Evolutionary conservation across 345 rosid genomes (phyloP).

Genomic region (Cardiospermum halicacabum): DNA sequence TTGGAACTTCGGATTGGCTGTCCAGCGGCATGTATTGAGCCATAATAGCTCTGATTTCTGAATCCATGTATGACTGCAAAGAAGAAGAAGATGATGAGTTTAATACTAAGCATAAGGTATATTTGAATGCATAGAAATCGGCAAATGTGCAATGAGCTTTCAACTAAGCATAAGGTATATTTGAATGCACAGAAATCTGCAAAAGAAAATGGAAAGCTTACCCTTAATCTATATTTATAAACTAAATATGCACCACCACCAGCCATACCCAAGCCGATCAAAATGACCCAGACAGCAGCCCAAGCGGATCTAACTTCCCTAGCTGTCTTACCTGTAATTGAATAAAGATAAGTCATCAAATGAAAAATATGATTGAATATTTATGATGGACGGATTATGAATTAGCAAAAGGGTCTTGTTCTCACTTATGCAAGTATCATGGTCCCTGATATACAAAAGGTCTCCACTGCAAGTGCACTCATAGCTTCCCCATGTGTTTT

Average conservation of each 20-base stretch:
- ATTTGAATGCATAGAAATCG: no score
- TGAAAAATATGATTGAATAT: not conserved
- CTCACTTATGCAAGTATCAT: slow-evolving; percentile 95
- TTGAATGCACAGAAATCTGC: no score
- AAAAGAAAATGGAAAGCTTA: slow-evolving; percentile 28
- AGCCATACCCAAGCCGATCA: slow-evolving; percentile 74
- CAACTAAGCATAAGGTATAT: no score
- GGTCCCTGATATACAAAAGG: slow-evolving; percentile 87
- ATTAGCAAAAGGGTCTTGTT: slow-evolving; percentile 7
- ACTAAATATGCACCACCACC: slow-evolving; percentile 82
- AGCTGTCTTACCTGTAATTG: slow-evolving; percentile 60
- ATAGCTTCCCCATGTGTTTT: slow-evolving; percentile 89
- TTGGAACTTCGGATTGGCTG: slow-evolving; percentile 69
- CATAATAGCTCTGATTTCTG: slow-evolving; percentile 96
- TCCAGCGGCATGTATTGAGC: slow-evolving; percentile 98
- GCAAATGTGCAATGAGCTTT: no score
- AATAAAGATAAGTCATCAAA: slow-evolving; percentile 15
- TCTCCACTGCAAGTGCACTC: slow-evolving; percentile 86
- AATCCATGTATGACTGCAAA: slow-evolving; percentile 91
- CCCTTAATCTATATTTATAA: slow-evolving; percentile 88
- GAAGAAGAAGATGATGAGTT: slow-evolving; percentile 2
- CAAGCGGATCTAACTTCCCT: slow-evolving; percentile 76
- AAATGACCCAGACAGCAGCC: slow-evolving; percentile 88
- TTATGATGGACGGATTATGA: not conserved
- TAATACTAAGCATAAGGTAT: no score